Evolutionary conservation across 805 yeast genomes (phyloP).

Genomic region (Ogataea pignaliae): DNA sequence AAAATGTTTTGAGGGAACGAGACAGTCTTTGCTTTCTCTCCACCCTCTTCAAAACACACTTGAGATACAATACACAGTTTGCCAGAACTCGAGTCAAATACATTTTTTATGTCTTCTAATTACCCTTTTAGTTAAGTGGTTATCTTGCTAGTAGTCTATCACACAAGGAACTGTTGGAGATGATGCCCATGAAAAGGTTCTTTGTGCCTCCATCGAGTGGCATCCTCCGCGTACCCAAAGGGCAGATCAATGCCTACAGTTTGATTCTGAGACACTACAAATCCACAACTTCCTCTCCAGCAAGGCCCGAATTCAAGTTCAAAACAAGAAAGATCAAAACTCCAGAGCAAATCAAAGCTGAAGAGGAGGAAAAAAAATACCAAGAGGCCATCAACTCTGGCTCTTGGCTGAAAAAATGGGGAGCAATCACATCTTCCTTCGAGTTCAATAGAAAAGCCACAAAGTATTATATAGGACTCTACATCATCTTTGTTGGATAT

Average conservation of each 20-base stretch:
- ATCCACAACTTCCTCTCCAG: constrained; percentile 6
- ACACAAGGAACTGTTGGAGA: no score
- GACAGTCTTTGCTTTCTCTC: no score
- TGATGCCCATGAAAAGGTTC: no score
- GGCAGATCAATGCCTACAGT: not conserved
- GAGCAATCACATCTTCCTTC: constrained; percentile 49
- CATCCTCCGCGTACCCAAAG: no score
- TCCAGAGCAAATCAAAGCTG: constrained; percentile 25
- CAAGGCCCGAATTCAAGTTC: constrained; percentile 24
- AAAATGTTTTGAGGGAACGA: no score
- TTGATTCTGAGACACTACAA: not conserved
- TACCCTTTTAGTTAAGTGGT: no score
- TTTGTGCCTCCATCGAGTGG: no score
- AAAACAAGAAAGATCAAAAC: constrained; percentile 26
- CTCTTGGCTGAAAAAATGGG: constrained; percentile 39
- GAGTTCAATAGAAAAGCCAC: constrained; percentile 61
- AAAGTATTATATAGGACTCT: constrained; percentile 57
- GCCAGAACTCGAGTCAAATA: no score
- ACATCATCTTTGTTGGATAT: constrained; percentile 49
- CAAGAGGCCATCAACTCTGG: constrained; percentile 32
- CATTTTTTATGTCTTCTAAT: no score
- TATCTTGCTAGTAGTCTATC: no score
- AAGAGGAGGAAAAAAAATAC: constrained; percentile 25
- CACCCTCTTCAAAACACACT: no score
- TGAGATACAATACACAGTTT: no score